These are phyloP conservation scores for Cadophora gregata DNA, from an alignment of 2,329 filamentous ascomycete genomes.

Conservation along the genomic window DNA sequence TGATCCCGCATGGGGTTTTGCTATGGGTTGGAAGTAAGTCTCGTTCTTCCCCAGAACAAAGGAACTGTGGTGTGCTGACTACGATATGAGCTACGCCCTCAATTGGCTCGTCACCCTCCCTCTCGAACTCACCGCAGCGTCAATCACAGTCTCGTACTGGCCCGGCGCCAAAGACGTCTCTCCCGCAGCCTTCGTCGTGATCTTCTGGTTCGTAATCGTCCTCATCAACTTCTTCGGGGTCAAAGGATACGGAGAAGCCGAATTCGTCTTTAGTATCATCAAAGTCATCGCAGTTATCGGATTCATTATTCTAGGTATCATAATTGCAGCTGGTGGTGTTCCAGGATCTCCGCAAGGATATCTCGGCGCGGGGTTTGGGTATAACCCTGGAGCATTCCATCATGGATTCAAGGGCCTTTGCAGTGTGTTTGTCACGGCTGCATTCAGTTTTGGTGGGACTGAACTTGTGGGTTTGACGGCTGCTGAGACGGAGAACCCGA, in stretches of 20 bases:
- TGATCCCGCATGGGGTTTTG: slow-evolving; percentile 92
- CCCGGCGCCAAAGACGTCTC: slow-evolving; percentile 15
- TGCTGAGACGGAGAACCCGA: slow-evolving; percentile 75
- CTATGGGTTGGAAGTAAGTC: slow-evolving; percentile 88
- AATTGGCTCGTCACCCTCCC: slow-evolving; percentile 23
- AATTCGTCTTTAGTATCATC: slow-evolving; percentile 61
- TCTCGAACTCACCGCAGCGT: slow-evolving; percentile 22
- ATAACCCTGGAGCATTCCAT: slow-evolving; percentile 64
- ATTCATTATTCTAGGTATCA: slow-evolving; percentile 22
- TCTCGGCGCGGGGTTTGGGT: slow-evolving; percentile 55
- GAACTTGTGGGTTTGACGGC: slow-evolving; percentile 77
- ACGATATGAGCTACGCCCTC: slow-evolving; percentile 12
- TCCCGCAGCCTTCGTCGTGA: slow-evolving; percentile 53
- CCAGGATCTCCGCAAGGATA: slow-evolving; percentile 46
- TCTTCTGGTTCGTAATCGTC: slow-evolving; percentile 58
- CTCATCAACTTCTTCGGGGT: slow-evolving; percentile 55
- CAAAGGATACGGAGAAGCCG: slow-evolving; percentile 49
- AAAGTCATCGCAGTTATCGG: slow-evolving; percentile 64
- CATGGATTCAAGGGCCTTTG: slow-evolving; percentile 81
- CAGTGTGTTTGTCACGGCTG: slow-evolving; percentile 75
- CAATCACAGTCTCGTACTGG: slow-evolving; percentile 21
- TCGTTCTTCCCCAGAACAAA: slow-evolving; percentile 46
- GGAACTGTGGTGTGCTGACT: slow-evolving; percentile 10
- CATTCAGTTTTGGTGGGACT: slow-evolving; percentile 77
- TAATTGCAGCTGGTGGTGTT: slow-evolving; percentile 18